Percentiles rank a stretch among this genome's conserved stretches.
Conservation (phyloP, 176 grass and related monocot genomes). For the Hsuehochloa calcarea region DNA sequence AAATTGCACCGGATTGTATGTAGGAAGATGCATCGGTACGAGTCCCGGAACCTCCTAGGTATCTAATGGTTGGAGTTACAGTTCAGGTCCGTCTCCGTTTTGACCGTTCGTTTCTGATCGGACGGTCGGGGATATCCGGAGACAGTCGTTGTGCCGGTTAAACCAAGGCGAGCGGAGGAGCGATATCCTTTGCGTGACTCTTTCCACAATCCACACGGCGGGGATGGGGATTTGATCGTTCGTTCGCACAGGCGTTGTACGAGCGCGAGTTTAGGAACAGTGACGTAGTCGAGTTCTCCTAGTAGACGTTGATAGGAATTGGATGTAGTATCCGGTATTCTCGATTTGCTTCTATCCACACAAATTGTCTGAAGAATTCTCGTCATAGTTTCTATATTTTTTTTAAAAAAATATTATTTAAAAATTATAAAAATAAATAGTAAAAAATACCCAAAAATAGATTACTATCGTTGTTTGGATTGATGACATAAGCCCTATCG, state of each 20-base stretch:
- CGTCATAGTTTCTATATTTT: no score
- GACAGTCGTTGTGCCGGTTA: background rate
- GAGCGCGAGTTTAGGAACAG: background rate
- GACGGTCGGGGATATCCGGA: background rate
- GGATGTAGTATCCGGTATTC: background rate
- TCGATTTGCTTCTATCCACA: background rate
- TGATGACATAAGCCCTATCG: no score
- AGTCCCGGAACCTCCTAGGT: no score
- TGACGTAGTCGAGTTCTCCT: background rate
- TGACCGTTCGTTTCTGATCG: background rate
- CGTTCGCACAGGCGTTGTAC: background rate
- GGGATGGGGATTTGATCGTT: background rate
- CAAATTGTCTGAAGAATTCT: no score
- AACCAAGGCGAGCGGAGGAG: background rate
- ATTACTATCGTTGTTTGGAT: no score
- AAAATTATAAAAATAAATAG: no score
- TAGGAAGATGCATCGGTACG: no score
- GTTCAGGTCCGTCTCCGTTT: background rate
- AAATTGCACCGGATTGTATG: background rate
- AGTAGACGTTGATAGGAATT: background rate
- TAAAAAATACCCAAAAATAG: no score
- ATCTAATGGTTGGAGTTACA: no score
- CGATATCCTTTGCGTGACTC: background rate
- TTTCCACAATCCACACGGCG: background rate
- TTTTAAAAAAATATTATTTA: no score